Conservation (phyloP, 2,329 filamentous ascomycete species). For the Aspergillus pseudotamarii region DNA sequence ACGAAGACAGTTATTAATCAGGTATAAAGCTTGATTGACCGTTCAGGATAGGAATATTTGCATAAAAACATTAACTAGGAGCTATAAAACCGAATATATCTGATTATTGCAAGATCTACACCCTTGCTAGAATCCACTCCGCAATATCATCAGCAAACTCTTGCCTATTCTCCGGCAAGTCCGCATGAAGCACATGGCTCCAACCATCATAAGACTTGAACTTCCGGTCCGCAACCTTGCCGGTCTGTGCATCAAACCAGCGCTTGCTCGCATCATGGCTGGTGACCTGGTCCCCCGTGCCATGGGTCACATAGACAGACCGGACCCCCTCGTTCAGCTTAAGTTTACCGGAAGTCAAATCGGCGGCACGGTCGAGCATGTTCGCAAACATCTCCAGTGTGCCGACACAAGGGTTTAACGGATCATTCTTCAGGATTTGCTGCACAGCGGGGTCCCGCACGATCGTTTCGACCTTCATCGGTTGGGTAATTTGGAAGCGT, state of each 20-base stretch:
- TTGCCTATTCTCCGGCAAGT: constrained; percentile 5
- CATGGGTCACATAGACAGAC: constrained; percentile 13
- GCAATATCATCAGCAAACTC: neutral
- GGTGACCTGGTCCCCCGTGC: constrained; percentile 9
- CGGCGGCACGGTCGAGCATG: neutral
- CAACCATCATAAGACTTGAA: constrained; percentile 12
- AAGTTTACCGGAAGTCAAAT: neutral
- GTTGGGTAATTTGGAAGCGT: constrained; percentile 9
- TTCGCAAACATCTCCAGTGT: neutral
- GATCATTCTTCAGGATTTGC: constrained; percentile 3
- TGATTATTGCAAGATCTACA: neutral
- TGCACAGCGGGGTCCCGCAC: constrained; percentile 14
- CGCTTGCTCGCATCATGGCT: constrained; percentile 10
- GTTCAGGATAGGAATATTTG: neutral
- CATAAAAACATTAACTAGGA: neutral
- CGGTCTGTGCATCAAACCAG: constrained; percentile 13
- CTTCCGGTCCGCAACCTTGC: constrained; percentile 1
- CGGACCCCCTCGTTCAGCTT: constrained; percentile 7
- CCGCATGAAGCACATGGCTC: constrained; percentile 12
- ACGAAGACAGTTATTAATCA: neutral
- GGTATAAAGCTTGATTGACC: neutral
- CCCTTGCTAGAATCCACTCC: neutral
- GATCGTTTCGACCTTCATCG: constrained; percentile 8
- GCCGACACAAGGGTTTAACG: neutral
- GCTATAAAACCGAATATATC: neutral